Evolutionary conservation across 306 rosid genomes (phyloP).

Genomic region (Glycyrrhiza uralensis): DNA sequence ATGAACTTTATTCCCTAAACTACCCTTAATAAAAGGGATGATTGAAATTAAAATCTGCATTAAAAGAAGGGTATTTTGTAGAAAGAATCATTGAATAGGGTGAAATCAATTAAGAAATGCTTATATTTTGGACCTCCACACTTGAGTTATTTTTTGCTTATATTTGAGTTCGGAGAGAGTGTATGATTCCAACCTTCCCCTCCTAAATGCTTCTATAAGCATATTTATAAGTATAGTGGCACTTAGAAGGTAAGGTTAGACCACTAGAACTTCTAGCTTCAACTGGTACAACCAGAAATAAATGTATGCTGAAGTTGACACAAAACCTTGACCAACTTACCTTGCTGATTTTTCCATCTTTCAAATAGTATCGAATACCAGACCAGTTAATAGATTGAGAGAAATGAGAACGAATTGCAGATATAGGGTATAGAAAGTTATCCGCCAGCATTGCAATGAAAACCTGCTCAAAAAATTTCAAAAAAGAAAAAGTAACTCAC

Average conservation of each 20-base stretch:
- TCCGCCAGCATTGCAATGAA: conserved; percentile 91
- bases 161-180: no score
- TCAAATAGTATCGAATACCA: conserved; percentile 79
- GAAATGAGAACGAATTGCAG: conserved; percentile 86
- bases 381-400: conserved; percentile 96
- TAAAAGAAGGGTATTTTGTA: no score
- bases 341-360: conserved; percentile 81
- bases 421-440: conserved; percentile 84
- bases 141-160: no score
- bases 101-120: no score
- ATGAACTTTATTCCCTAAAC: no score
- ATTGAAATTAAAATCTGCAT: no score
- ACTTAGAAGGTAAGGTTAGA: neutral
- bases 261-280: neutral
- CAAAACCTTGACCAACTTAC: conserved; percentile 40
- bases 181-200: neutral
- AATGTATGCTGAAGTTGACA: conserved; percentile 7
- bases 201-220: neutral
- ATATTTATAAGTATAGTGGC: neutral
- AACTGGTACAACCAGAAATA: neutral
- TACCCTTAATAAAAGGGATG: no score
- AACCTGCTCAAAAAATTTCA: conserved; percentile 56
- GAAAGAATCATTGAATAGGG: no score
- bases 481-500: neutral
- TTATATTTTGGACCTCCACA: no score